Evolutionary conservation across 2,329 filamentous ascomycete species (phyloP).

Genomic region (Mycosphaerella arachidis): DNA sequence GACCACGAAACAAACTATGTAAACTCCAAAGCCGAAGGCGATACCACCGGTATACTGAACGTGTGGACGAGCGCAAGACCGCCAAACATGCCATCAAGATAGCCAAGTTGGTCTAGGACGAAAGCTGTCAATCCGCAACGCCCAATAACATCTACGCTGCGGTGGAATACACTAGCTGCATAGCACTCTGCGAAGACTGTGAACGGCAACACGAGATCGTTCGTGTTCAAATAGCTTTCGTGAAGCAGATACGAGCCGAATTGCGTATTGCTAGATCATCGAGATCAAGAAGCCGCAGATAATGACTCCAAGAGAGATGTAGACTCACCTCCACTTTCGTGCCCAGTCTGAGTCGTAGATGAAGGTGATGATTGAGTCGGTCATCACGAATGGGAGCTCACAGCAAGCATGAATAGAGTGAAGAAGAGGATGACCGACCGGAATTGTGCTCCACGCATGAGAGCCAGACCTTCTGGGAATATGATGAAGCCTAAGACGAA

Average conservation of each 20-base stretch:
- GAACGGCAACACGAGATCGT: conserved; percentile 52
- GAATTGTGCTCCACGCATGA: conserved; percentile 55
- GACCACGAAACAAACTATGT: conserved; percentile 38
- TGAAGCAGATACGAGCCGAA: conserved; percentile 54
- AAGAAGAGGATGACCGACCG: conserved; percentile 57
- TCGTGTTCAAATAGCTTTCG: conserved; percentile 54
- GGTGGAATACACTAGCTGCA: conserved; percentile 50
- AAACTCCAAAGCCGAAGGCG: conserved; percentile 51
- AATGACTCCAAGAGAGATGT: conserved; percentile 38
- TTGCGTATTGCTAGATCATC: conserved; percentile 52
- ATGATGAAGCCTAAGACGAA: conserved; percentile 57
- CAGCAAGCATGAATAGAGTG: conserved; percentile 51
- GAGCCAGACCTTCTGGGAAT: conserved; percentile 50
- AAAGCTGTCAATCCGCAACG: conserved; percentile 45
- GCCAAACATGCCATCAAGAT: conserved; percentile 50
- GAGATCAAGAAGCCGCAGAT: conserved; percentile 51
- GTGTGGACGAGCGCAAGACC: conserved; percentile 50
- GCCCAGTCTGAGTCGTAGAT: conserved; percentile 27
- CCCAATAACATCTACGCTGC: conserved; percentile 46
- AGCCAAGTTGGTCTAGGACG: conserved; percentile 47
- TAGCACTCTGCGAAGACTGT: conserved; percentile 52
- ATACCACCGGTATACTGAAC: conserved; percentile 10
- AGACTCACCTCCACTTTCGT: conserved; percentile 7
- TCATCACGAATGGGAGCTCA: conserved; percentile 42
- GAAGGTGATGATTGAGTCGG: conserved; percentile 45